Evolutionary conservation across 345 rosid genomes (phyloP).

Genomic region (Citrus sinensis): DNA sequence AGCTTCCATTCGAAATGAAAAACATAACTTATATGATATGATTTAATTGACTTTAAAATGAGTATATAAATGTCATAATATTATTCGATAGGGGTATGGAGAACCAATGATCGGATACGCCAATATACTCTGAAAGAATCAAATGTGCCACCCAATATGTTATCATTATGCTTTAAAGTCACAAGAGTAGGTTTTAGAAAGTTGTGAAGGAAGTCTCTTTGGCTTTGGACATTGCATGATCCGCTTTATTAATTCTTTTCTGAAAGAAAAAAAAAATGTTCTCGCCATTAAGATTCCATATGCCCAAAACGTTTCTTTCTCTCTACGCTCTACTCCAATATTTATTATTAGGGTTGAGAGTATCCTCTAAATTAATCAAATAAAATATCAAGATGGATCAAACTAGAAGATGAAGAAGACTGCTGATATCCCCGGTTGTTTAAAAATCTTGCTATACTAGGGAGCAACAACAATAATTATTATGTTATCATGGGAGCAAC

Average conservation of each 20-base stretch:
- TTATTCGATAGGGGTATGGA: too few relatives aligned
- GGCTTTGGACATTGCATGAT: not conserved
- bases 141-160: too few relatives aligned
- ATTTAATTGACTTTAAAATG: too few relatives aligned
- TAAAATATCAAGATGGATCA: not conserved
- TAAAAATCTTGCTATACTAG: not conserved
- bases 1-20: too few relatives aligned
- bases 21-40: too few relatives aligned
- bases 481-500: not conserved
- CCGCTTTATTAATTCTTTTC: too few relatives aligned
- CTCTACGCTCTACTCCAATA: too few relatives aligned
- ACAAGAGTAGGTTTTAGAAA: too few relatives aligned
- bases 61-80: too few relatives aligned
- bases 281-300: not conserved
- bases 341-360: not conserved
- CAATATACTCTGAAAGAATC: too few relatives aligned
- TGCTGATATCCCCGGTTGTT: not conserved
- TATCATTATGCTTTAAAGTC: too few relatives aligned
- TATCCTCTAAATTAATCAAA: not conserved
- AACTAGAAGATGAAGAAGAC: not conserved
- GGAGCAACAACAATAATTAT: not conserved
- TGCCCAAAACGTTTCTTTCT: not conserved
- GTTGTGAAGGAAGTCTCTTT: not conserved
- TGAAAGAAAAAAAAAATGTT: not conserved
- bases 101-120: too few relatives aligned